A percentile compares a stretch with the other conserved stretches of the same genome.
These are phyloP conservation scores for Holtermanniella nyarrowii DNA, from an alignment of 768 basidiomycete genomes.

Conservation along the genomic window DNA sequence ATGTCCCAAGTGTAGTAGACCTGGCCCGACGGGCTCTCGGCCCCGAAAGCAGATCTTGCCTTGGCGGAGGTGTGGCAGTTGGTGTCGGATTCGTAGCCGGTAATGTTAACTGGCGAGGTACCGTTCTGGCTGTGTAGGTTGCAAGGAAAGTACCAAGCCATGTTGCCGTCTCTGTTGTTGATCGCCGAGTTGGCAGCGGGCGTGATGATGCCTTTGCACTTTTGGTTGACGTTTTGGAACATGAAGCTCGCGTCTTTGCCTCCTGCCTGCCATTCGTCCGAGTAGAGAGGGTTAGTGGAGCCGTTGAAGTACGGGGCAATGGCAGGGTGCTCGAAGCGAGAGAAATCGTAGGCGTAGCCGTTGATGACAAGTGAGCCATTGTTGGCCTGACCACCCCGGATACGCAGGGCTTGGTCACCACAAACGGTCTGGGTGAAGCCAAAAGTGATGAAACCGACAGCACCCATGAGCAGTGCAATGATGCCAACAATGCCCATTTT, in stretches of 20 bases:
- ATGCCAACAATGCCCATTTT: constrained; percentile 87
- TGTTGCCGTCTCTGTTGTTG: constrained; percentile 46
- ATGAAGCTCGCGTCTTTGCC: constrained; percentile 88
- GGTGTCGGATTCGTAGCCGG: constrained; percentile 54
- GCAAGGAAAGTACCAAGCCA: constrained; percentile 98
- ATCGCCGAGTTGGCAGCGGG: constrained; percentile 63
- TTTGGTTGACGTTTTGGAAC: constrained; percentile 82
- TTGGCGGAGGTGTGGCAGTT: constrained; percentile 61
- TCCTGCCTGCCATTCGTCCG: constrained; percentile 62
- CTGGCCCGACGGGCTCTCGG: constrained; percentile 57
- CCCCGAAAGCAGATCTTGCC: constrained; percentile 50
- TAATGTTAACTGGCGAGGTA: constrained; percentile 53
- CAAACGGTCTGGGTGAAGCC: constrained; percentile 94
- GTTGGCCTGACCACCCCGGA: constrained; percentile 65
- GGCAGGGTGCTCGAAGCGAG: constrained; percentile 70
- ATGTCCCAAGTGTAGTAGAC: constrained; percentile 93
- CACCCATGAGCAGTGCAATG: constrained; percentile 74
- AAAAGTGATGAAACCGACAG: constrained; percentile 95
- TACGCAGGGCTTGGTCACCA: constrained; percentile 72
- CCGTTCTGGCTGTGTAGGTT: constrained; percentile 73
- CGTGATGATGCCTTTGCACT: constrained; percentile 68
- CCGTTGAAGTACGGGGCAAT: constrained; percentile 63
- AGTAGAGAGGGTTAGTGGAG: constrained; percentile 68
- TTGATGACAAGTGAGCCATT: constrained; percentile 82
- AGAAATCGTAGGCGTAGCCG: constrained; percentile 86